Base-by-base conservation (phyloP, 2,329 filamentous ascomycete species). In the Metarhizium robertsii region DNA sequence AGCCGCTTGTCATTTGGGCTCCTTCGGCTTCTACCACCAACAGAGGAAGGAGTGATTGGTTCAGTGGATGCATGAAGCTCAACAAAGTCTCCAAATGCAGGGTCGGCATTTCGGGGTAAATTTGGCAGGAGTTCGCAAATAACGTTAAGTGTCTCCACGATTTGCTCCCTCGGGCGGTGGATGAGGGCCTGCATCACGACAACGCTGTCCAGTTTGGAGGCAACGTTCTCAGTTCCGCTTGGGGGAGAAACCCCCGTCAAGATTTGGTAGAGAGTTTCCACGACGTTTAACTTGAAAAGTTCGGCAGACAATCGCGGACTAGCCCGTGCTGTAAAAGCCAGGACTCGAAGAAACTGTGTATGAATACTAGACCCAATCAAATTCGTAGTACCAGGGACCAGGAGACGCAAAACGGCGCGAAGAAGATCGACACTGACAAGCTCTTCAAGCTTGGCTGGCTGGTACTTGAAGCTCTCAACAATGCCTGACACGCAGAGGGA, bases 171-270 rank as follows among this genome's bases (percentile, higher is more conserved):
- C 6, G 94, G 94, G 45, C 92, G 86, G 67, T 97, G 94, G 53
- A 99, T 96, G 60, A 99, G 79, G 42, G 95, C 91, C 73, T 99
- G 94, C 95, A 99, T 99, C 65, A 99, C 94, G 49, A 99, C 83
- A 55, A 97, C 92, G 66, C 91, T 96, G 71, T 97, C 92, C 60
- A 97, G 87, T 72, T 95, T 96, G 42, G 83, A 87, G 34, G 85
- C 87, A 56, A 90, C 82, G 67, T 92, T 86, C 40, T 91, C 85
- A 1, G 80, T 85, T 38, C 87, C 88, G 59, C 78, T 82, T 0
- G 94, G 94, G 2, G 94, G 92, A 0, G 94, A 97, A 2, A 99
- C 90, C 20, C 94, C 94, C 0, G 94, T 97, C 52, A 99, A 74
- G 46, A 99, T 97, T 70, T 99, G 94, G 67, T 97, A 99, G 2